A percentile compares a stretch with the other conserved stretches of the same genome.
These are phyloP conservation scores for Coelastrella sp. DNA, from an alignment of 139 green algal species.

Conservation along the genomic window DNA sequence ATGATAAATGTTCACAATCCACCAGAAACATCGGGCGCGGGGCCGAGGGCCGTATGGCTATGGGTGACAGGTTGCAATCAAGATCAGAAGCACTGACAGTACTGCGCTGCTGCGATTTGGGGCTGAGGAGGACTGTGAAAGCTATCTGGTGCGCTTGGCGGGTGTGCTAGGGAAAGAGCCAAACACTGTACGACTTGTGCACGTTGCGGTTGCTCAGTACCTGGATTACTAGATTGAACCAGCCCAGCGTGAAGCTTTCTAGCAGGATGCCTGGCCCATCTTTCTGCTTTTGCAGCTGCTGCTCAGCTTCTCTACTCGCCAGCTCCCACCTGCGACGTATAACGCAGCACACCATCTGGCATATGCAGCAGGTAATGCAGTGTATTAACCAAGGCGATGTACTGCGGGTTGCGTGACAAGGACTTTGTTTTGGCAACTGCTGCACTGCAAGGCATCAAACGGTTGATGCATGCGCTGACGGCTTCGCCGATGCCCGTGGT, in stretches of 20 bases:
- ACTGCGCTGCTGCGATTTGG: no score
- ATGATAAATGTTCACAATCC: no score
- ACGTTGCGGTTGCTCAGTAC: neutral
- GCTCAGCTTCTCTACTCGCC: neutral
- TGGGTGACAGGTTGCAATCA: no score
- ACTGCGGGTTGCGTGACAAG: neutral
- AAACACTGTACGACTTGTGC: neutral
- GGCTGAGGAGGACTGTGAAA: no score
- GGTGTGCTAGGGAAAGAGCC: no score
- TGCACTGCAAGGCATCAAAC: neutral
- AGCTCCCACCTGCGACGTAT: neutral
- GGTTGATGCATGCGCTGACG: neutral
- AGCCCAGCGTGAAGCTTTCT: constrained; percentile 40
- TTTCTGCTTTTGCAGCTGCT: constrained; percentile 33
- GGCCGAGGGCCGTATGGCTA: no score
- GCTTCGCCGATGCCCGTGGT: neutral
- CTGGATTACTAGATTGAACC: constrained; percentile 39
- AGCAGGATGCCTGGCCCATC: neutral
- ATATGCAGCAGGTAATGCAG: neutral
- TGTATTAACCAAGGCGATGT: no score
- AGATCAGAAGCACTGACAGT: no score
- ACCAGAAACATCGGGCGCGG: no score
- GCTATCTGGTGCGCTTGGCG: neutral
- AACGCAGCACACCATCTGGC: neutral
- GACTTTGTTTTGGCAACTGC: neutral